Base-by-base conservation (phyloP, 164 flowering plant genomes). In the Cinnamomum chago region DNA sequence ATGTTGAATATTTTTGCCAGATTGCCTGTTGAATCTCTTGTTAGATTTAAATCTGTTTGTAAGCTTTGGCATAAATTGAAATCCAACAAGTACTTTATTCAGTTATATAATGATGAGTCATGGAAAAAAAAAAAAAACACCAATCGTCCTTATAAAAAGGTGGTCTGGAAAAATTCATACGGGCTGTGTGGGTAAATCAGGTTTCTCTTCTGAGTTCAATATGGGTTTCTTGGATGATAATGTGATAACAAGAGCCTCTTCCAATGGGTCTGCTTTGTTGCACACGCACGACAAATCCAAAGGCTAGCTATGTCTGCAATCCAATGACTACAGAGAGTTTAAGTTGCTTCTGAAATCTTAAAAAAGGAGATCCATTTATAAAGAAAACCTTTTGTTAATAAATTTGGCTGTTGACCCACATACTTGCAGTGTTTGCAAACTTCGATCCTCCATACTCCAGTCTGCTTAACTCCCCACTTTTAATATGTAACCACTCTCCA, bases 241-340 rank as follows among this genome's bases (percentile, higher is more conserved):
- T 67, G 96, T 94, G 14, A 92, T 82, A 65, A 79, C 92, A 68
- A 87, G 97, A 70, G 96, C 97, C 4, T 94, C 95, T 1, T 94
- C 93, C 78, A 92, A 91, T 87, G 98, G n/a, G 98, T 5, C 82
- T 94, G 81, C 78, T 94, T 77, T 92, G 97, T 82, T 94, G 97
- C 77, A 86, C 96, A n/a, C 92, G 97, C 73, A 73, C 89, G 7
- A 89, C 92, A 23, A 88, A 88, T 64, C 87, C 84, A 83, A 94
- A 95, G 76, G 90, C 90, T 70, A 90, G 87, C 72, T 94, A 91
- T 82, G 89, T 94, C 7, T 92, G 97, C 74, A 94, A 94, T 84
- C 98, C 98, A 0, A 82, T 90, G 85, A 92, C 98, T 72, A n/a
- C n/a, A 84, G 87, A 70, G 87, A 91, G 70, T 91, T 70, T 60